Evolutionary conservation across 257 asterid genomes (phyloP).

Genomic region (Jasminum sambac): DNA sequence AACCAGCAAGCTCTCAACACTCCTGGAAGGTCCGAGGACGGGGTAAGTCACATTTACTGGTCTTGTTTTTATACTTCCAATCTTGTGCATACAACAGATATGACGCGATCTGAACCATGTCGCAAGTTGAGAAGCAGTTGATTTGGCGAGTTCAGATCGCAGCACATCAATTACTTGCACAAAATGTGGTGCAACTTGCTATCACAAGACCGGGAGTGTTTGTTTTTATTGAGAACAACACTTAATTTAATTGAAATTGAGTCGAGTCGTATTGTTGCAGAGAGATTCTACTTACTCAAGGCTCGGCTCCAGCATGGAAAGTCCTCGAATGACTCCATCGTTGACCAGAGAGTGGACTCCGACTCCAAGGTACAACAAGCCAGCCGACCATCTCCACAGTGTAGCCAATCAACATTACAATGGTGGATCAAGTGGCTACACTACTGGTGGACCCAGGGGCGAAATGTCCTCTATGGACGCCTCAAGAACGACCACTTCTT

Average conservation of each 20-base stretch:
- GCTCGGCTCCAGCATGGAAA: conserved; percentile 71
- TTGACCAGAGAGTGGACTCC: conserved; percentile 62
- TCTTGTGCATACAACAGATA: too few relatives aligned
- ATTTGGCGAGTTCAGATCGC: too few relatives aligned
- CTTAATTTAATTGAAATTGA: neutral
- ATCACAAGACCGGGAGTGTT: too few relatives aligned
- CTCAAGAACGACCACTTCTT: conserved; percentile 76
- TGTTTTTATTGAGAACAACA: neutral
- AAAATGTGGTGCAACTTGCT: too few relatives aligned
- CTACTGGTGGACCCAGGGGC: conserved; percentile 36
- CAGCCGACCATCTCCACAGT: conserved; percentile 37
- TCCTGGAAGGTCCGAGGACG: conserved; percentile 82
- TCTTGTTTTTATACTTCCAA: too few relatives aligned
- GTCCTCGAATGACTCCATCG: conserved; percentile 87
- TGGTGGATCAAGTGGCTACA: conserved; percentile 49
- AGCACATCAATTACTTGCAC: too few relatives aligned
- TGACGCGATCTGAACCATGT: too few relatives aligned
- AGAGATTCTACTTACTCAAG: conserved; percentile 84
- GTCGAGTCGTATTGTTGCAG: conserved; percentile 39
- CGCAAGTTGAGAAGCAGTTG: too few relatives aligned
- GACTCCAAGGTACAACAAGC: conserved; percentile 56
- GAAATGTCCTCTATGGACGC: conserved; percentile 69
- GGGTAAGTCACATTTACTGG: conserved; percentile 44
- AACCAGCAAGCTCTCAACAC: conserved; percentile 76
- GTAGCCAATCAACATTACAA: conserved; percentile 35